Evolutionary conservation across 2,329 filamentous ascomycete genomes (phyloP), one percentile per base, ranked within the genome.

Genomic region (Capronia americana): DNA sequence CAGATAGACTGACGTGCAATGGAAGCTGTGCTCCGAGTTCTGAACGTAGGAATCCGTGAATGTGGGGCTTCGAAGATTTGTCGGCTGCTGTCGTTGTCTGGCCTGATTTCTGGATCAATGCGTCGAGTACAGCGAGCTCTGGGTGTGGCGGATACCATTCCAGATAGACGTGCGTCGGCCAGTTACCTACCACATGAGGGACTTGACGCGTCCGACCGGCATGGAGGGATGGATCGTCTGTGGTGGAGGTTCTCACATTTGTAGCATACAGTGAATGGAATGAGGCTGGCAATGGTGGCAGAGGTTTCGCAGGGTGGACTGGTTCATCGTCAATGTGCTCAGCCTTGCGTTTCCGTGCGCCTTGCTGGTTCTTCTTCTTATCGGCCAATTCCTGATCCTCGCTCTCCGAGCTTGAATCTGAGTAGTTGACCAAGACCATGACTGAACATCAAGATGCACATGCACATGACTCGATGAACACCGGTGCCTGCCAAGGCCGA

Each of bases 261-360:
- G 91, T 90, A 30, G 93, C 90, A 79, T 99, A 98, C 62, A 98
- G 85, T 77, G 97, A 91, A 77, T 93, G 91, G 78, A 99, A 98
- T 63, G 87, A 81, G 12, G 88, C 79, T 8, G 93, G 94, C 24
- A 97, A 84, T 10, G 71, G 64, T n/a, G 69, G 70, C 17, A 50
- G 28, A 60, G 38, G 53, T 57, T 67, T 68, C 30, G 14, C 30
- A 46, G 30, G 44, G 65, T 61, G 70, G 74, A 38, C 46, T 30
- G 7, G n/a, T 28, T 51, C 30, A 3, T 32, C 55, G 76, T 78
- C 58, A 71, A 57, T 60, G 72, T 72, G 63, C 67, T 67, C 7
- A 69, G 70, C 48, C 66, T 70, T 60, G 54, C 48, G 56, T 53
- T 69, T 38, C 64, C 50, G 65, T 65, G 55, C 14, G 64, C 26